Evolutionary conservation across 2,329 filamentous ascomycete genomes (phyloP), one percentile per base, ranked within the genome.

Genomic region (Colletotrichum caudatum): DNA sequence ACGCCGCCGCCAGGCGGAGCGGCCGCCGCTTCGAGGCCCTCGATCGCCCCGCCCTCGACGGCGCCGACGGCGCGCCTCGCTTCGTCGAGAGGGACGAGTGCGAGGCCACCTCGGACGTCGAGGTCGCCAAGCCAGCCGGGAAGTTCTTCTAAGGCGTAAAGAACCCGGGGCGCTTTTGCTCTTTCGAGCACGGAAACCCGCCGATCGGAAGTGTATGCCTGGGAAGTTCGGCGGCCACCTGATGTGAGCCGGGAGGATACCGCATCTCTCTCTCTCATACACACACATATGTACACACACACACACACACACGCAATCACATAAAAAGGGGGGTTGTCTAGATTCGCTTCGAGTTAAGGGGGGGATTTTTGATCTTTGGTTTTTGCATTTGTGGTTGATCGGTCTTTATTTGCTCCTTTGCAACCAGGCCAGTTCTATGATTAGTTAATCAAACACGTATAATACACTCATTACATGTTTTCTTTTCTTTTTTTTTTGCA

Each of bases 11-110:
- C 14, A 91, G 86, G 81, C 75, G 81, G 23, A 85, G 82, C n/a
- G 90, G 91, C 2, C 82, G 82, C 53, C 85, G 87, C 7, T 95
- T 95, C 78, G 87, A 90, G 77, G 92, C 89, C 5, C 82, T 94
- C 4, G 92, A 94, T 78, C 85, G 84, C 8, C 90, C 86, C 33
- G 56, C 58, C 29, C 29, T 29, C 35, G 35, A 35, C 35, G 35
- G 35, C 35, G 59, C 50, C 3, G 72, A 61, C n/a, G 70, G 58
- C 53, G 58, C 65, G 69, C 76, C 63, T 74, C 29, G 44, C 18
- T 60, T 46, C 18, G 78, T 77, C 39, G 75, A 76, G 14, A 66
- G 76, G 20, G 74, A 77, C 48, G 77, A 77, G 12, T 77, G 76
- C 7, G 73, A 78, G 2, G 74, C 73, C 14, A 78, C 77, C 72